Evolutionary conservation across 140 eudicot species (phyloP).

Genomic region (Flaveria floridana): DNA sequence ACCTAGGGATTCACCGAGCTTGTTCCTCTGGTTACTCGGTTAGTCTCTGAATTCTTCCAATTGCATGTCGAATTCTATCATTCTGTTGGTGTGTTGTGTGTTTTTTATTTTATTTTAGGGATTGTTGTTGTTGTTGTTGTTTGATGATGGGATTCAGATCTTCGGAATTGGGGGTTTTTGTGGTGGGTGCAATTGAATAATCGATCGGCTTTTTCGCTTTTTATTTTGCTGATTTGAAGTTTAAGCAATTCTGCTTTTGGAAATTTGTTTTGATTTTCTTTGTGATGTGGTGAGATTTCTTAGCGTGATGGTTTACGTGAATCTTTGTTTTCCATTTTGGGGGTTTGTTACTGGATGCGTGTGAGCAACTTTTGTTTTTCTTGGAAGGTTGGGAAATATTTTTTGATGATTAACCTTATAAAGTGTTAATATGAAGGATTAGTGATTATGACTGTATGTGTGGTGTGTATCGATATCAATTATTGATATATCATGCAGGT

Average conservation of each 20-base stretch:
- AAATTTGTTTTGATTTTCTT: not conserved
- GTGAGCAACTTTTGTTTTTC: slow-evolving; percentile 1
- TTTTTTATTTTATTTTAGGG: not conserved
- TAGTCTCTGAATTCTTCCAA: slow-evolving; percentile 19
- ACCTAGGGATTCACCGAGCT: slow-evolving; percentile 30
- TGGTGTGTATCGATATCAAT: slow-evolving; percentile 3
- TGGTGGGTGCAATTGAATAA: not conserved
- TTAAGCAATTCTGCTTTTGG: slow-evolving; percentile 5
- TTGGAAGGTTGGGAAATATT: slow-evolving; percentile 16
- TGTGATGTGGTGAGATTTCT: slow-evolving; percentile 11
- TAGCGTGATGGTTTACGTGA: slow-evolving; percentile 16
- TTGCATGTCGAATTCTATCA: slow-evolving; percentile 11
- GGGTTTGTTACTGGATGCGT: slow-evolving; percentile 5
- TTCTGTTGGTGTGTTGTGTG: slow-evolving; percentile 1
- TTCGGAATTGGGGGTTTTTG: slow-evolving; percentile 13
- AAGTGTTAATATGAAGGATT: slow-evolving; percentile 7
- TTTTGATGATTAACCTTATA: not conserved
- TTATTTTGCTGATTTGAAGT: not conserved
- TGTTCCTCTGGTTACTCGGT: slow-evolving; percentile 24
- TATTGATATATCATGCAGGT: slow-evolving; percentile 2
- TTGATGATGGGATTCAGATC: slow-evolving; percentile 27
- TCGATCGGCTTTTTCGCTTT: not conserved
- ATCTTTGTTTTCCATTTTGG: slow-evolving; percentile 3
- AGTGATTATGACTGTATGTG: slow-evolving; percentile 15
- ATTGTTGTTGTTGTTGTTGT: slow-evolving; percentile 6